Base-by-base conservation (phyloP, 192 early-diverging fungal species). In the Geosiphon pyriformis region DNA sequence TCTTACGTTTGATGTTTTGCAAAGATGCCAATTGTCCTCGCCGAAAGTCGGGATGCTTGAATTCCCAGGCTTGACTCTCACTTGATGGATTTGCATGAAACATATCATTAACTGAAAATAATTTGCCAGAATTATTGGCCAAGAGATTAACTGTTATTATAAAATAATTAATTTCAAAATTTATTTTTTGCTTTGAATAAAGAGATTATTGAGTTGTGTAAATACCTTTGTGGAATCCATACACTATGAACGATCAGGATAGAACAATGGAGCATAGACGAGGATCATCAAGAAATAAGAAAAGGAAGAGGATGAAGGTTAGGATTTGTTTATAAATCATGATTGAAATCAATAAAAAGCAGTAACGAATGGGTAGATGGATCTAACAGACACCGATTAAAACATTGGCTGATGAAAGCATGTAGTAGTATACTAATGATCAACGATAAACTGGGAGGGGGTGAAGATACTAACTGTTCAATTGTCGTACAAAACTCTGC, bases 401-500 rank as follows among this genome's bases (percentile, higher is more conserved):
- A n/a, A n/a, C n/a, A n/a, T n/a, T n/a, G n/a, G n/a, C n/a, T n/a
- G n/a, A n/a, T n/a, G n/a, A n/a, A n/a, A n/a, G n/a, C n/a, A n/a
- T n/a, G n/a, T n/a, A n/a, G n/a, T n/a, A n/a, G n/a, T n/a, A n/a
- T n/a, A n/a, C n/a, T n/a, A 35, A 65, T 27, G 34, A 35, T 35
- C 27, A 26, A 49, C 50, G 50, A 52, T 52, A 4, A 4, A 20
- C 22, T 6, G 17, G 42, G 20, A 52, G 20, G 7, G 7, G 22
- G 20, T 10, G 11, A 52, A 61, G 37, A 10, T 12, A 73, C 78
- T 51, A 74, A 85, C 82, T 92, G 78, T 94, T 94, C 15, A 94
- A 78, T 75, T 92, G 90, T 25, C 92, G 83, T 34, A 92, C 90
- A 85, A 94, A 94, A 75, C 90, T 92, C 59, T 88, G 86, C 86